Conservation (phyloP, 1,139 yeast species). For the Yamadazyma atlantica region DNA sequence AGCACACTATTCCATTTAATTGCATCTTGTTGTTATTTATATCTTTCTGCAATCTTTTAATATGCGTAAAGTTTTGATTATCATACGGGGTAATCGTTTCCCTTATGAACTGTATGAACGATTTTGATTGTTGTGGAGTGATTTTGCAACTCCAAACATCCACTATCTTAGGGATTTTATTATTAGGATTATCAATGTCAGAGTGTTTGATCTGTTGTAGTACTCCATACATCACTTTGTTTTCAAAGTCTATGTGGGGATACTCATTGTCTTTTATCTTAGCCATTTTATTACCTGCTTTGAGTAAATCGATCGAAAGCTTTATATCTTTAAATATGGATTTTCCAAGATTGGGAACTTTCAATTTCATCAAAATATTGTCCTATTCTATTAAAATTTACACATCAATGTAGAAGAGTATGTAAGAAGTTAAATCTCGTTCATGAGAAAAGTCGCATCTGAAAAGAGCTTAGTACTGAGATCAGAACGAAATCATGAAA, state of each 20-base stretch:
- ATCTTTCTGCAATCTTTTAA: conserved; percentile 34
- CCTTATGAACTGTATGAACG: conserved; percentile 26
- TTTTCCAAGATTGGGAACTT: neutral
- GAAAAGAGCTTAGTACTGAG: too few relatives aligned
- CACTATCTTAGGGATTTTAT: conserved; percentile 30
- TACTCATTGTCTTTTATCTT: conserved; percentile 8
- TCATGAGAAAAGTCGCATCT: neutral
- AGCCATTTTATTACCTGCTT: conserved; percentile 10
- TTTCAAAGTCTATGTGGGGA: conserved; percentile 43
- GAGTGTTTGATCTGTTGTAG: conserved; percentile 49
- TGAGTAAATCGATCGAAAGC: conserved; percentile 7
- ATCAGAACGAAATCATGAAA: neutral
- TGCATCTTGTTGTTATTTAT: conserved; percentile 9
- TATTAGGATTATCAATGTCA: conserved; percentile 15
- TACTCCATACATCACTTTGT: conserved; percentile 45
- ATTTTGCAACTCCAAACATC: conserved; percentile 58
- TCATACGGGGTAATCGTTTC: conserved; percentile 30
- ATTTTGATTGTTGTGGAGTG: conserved; percentile 29
- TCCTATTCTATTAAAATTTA: neutral
- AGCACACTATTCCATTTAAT: conserved; percentile 30
- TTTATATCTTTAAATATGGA: conserved; percentile 1
- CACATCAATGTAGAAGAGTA: neutral
- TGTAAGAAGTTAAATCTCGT: too few relatives aligned
- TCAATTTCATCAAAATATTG: conserved; percentile 1
- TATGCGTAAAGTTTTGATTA: conserved; percentile 23